phyloP scores from a whole-genome alignment of 768 basidiomycete genomes.

The Pisolithus albus region DNA sequence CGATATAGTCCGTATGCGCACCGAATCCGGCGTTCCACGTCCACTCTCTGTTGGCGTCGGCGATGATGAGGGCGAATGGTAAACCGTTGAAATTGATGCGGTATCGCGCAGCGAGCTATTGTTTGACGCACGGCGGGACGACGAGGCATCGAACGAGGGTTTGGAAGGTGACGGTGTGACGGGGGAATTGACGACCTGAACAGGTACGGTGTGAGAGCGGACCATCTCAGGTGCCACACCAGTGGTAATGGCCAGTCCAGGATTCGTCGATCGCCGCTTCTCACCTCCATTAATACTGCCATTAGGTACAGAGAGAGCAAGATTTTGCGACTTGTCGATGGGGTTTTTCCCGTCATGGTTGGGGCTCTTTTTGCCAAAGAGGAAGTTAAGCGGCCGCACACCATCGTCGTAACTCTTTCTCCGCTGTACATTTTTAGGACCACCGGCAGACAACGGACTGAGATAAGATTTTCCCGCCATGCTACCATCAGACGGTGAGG shows the following conservation, averaged over 20 bases:
- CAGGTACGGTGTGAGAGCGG: conserved; percentile 25
- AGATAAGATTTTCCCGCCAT: conserved; percentile 10
- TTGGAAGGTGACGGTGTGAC: conserved; percentile 13
- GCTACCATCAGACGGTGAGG: conserved; percentile 10
- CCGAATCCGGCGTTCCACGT: conserved; percentile 34
- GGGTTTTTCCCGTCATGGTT: conserved; percentile 10
- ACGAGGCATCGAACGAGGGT: conserved; percentile 9
- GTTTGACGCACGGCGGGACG: conserved; percentile 18
- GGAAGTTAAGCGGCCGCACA: conserved; percentile 33
- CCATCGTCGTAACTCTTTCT: conserved; percentile 42
- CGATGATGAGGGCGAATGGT: conserved; percentile 35
- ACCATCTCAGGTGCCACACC: conserved; percentile 20
- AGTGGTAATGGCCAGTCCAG: conserved; percentile 35
- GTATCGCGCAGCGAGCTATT: conserved; percentile 21
- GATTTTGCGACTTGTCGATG: conserved; percentile 4
- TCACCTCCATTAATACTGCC: conserved; percentile 32
- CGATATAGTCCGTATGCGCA: conserved; percentile 34
- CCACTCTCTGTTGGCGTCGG: conserved; percentile 26
- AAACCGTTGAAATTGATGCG: conserved; percentile 22
- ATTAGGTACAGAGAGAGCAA: conserved; percentile 23
- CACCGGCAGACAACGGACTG: conserved; percentile 17
- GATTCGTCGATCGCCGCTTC: conserved; percentile 51
- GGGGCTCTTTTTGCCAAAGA: conserved; percentile 17
- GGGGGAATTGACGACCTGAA: conserved; percentile 20
- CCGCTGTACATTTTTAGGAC: conserved; percentile 12